Evolutionary conservation across 1,284 basidiomycete species (phyloP), one percentile per base, ranked within the genome.

Genomic region (Tetrapyrgos nigripes): DNA sequence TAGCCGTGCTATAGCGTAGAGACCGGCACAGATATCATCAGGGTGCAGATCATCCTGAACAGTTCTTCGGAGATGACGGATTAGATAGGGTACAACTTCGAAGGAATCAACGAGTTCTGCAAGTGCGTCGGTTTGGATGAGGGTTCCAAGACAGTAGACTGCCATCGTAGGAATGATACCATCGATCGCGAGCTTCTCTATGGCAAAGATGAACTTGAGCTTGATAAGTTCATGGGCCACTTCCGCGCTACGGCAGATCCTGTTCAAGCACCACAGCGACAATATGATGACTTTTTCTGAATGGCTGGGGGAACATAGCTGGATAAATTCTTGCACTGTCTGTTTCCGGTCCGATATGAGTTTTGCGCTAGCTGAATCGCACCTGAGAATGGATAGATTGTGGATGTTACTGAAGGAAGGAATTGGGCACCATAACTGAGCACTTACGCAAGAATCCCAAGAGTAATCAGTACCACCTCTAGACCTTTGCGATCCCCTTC

Each of bases 361-460:
- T 17, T 60, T 60, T 4, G 59, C 50, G n/a, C 55, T 65, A 40
- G 70, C 64, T n/a, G 68, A 57, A 43, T 71, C 68, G 50, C 65
- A 59, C 2, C 67, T 70, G 27, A 14, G 23, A 17, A 49, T 17
- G 17, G n/a, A n/a, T n/a, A n/a, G n/a, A n/a, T n/a, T n/a, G n/a
- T n/a, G n/a, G n/a, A n/a, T n/a, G n/a, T n/a, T n/a, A n/a, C n/a
- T n/a, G n/a, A n/a, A n/a, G n/a, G n/a, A n/a, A n/a, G n/a, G n/a
- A n/a, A 40, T 40, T 33, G 8, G 33, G 64, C 53, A 46, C 66
- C 65, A 51, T 63, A 54, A 9, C 60, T 66, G n/a, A n/a, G 31
- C 10, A 62, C 67, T 19, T 59, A 71, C 68, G 68, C 60, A 33
- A 71, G 62, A 44, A 64, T 59, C 2, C 68, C 68, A 27, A 71